Evolutionary conservation across 2,329 filamentous ascomycete species (phyloP).

Genomic region (Hymenoscyphus linearis): DNA sequence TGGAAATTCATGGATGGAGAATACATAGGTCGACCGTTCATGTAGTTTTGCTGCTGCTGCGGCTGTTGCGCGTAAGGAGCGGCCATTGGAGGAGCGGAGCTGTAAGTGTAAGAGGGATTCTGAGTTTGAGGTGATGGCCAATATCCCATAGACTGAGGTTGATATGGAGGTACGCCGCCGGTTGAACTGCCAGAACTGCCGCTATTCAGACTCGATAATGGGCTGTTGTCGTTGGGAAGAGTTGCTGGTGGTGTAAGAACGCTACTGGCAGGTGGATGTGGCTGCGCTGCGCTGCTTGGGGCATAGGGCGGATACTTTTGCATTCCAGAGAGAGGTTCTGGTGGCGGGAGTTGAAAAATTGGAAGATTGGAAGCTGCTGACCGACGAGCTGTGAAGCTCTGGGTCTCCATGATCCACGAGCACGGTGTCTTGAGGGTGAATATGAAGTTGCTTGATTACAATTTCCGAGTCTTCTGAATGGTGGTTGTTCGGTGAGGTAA

Average conservation of each 20-base stretch:
- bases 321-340: conserved; percentile 44
- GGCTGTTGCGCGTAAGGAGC: conserved; percentile 27
- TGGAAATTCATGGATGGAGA: conserved; percentile 50
- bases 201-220: conserved; percentile 55
- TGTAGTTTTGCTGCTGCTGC: conserved; percentile 27
- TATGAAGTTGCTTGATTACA: background rate
- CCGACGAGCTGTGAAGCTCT: conserved; percentile 66
- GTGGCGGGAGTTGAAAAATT: conserved; percentile 63
- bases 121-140: conserved; percentile 43
- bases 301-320: conserved; percentile 50
- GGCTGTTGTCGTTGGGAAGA: conserved; percentile 54
- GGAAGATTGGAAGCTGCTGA: conserved; percentile 65
- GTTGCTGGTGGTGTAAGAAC: conserved; percentile 42
- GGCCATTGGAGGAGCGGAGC: conserved; percentile 40
- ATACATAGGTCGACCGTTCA: conserved; percentile 45
- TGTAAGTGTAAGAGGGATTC: conserved; percentile 47
- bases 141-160: conserved; percentile 49
- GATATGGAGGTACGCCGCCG: conserved; percentile 49
- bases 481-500: background rate
- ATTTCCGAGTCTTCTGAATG: background rate
- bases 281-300: conserved; percentile 37
- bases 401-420: conserved; percentile 45
- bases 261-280: conserved; percentile 34
- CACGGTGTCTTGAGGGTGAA: background rate
- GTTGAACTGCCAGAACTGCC: conserved; percentile 54